Conservation (phyloP, 106 monocot species). For the Phalaenopsis aphrodite region DNA sequence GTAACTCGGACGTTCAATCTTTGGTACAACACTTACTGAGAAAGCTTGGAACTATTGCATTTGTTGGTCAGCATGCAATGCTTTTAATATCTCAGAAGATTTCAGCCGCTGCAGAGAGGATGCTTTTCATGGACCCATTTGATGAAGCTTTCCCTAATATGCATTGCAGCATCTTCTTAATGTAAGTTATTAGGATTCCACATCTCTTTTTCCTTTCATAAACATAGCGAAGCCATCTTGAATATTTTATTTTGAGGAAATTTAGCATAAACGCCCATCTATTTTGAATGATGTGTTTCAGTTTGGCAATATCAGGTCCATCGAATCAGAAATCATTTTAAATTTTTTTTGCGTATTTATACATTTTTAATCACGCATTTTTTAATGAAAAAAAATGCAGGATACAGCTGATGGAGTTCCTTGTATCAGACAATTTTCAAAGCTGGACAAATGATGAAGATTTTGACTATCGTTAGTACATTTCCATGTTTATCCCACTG, state of each 20-base stretch:
- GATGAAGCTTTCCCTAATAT: constrained; percentile 58
- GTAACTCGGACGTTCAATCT: constrained; percentile 37
- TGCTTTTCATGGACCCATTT: constrained; percentile 85
- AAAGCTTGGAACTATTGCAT: constrained; percentile 63
- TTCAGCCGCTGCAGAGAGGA: constrained; percentile 54
- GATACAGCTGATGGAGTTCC: constrained; percentile 79
- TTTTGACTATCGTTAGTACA: constrained; percentile 25
- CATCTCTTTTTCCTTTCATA: neutral
- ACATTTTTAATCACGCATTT: too few species aligned
- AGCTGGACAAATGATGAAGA: constrained; percentile 42
- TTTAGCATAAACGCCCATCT: too few species aligned
- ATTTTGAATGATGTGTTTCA: too few species aligned
- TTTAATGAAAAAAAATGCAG: constrained; percentile 19
- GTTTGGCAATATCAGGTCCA: too few species aligned
- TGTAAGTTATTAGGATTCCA: constrained; percentile 34
- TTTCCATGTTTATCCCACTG: neutral
- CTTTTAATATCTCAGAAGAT: constrained; percentile 70
- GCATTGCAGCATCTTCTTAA: constrained; percentile 79
- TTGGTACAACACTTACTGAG: constrained; percentile 69
- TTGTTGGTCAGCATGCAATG: constrained; percentile 66
- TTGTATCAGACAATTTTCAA: constrained; percentile 61
- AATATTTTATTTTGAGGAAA: too few species aligned
- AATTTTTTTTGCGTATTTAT: too few species aligned
- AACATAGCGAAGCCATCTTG: neutral
- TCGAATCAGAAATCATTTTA: too few species aligned